Base-by-base conservation (phyloP, 2,329 filamentous ascomycete species). In the Claviceps maximensis region DNA sequence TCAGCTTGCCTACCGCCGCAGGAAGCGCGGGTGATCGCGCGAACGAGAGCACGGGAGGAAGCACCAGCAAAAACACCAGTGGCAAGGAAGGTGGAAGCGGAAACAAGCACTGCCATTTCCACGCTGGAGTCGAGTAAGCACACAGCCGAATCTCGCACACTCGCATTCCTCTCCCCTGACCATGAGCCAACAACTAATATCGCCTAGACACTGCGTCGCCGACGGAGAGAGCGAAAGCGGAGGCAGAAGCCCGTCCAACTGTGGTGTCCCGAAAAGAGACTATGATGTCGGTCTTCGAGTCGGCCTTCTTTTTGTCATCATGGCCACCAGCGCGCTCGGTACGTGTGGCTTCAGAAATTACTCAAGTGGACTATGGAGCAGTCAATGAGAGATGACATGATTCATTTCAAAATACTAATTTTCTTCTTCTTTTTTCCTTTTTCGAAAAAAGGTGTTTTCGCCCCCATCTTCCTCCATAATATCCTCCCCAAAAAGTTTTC, bases 101-200 rank as follows among this genome's bases (percentile, higher is more conserved):
- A 29, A 50, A 55, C 46, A 52, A 50, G 31, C 51, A 61, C 41
- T 61, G 60, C 59, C 86, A 89, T 62, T 87, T 84, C 65, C 85
- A 89, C 59, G 84, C 84, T 10, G 84, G 84, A 40, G 81, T 89
- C 23, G 82, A 87, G 83, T 86, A 70, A 67, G 81, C 53, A 19
- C 41, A 19, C 29, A 10, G 1, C 29, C 29, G 31, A n/a, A 25
- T n/a, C 12, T 38, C 12, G 6, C 38, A 21, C 15, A 25, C 8
- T 9, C 6, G 7, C 15, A 9, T 23, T 23, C n/a, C 4, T 2
- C 3, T 21, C 27, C 3, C 38, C 4, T 21, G 55, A 27, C 17
- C 10, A 41, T 29, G 42, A 12, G 13, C 23, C 51, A 15, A 54
- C 58, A 33, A 55, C 58, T 58, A 19, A 54, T 33, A 19, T 40